These are phyloP conservation scores for Dothiorella sarmentorum DNA, from an alignment of 2,329 filamentous ascomycete species.

Conservation along the genomic window DNA sequence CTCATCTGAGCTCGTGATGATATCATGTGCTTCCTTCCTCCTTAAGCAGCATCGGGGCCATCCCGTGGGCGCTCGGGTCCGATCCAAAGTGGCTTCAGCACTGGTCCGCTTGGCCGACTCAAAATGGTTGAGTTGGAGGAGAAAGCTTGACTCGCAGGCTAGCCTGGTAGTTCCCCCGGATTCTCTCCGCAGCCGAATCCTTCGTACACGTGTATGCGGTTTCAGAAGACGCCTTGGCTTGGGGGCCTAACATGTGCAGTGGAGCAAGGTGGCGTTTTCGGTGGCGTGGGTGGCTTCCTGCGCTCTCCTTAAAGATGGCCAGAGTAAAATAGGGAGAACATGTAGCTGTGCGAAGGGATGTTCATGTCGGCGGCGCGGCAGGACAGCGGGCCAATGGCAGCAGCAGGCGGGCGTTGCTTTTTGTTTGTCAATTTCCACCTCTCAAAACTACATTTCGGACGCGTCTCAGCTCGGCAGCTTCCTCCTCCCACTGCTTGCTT, in stretches of 20 bases:
- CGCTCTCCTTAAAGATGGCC: not conserved
- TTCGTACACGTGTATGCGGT: not conserved
- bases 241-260: not conserved
- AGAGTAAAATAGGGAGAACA: too few species aligned
- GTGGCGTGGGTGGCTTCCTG: not conserved
- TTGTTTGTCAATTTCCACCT: slow-evolving; percentile 7
- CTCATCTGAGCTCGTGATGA: not conserved
- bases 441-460: not conserved
- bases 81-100: not conserved
- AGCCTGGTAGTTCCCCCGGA: not conserved
- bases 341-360: not conserved
- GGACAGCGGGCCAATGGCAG: not conserved
- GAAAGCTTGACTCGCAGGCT: not conserved
- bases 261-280: slow-evolving; percentile 4
- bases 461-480: slow-evolving; percentile 3
- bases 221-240: not conserved
- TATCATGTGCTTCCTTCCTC: too few species aligned
- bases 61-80: not conserved
- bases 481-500: not conserved
- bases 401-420: not conserved
- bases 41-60: not conserved
- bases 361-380: not conserved
- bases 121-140: not conserved
- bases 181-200: not conserved
- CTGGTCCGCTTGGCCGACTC: not conserved